Percentiles rank a stretch among this genome's conserved stretches.
These are phyloP conservation scores for Ambispora gerdemannii DNA, from an alignment of 192 early-diverging fungal genomes.

Conservation along the genomic window DNA sequence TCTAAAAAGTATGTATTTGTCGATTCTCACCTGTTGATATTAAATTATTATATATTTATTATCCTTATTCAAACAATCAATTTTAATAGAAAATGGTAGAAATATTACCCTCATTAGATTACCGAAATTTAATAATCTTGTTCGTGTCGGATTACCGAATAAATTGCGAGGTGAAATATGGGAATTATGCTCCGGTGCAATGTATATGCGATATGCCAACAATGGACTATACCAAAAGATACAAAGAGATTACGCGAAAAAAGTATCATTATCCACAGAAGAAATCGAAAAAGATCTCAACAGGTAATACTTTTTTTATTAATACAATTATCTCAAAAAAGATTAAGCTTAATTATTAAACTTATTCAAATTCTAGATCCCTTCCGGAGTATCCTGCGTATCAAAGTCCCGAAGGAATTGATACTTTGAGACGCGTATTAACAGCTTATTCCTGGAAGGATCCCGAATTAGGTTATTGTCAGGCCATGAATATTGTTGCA, in stretches of 20 bases:
- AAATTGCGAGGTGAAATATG: slow-evolving; percentile 88
- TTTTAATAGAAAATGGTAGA: slow-evolving; percentile 60
- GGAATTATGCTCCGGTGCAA: slow-evolving; percentile 87
- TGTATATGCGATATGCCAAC: slow-evolving; percentile 83
- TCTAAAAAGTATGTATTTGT: slow-evolving; percentile 55
- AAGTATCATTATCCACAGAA: slow-evolving; percentile 75
- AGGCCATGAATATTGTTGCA: slow-evolving; percentile 99
- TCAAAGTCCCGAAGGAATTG: slow-evolving; percentile 87
- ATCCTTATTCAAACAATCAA: background rate
- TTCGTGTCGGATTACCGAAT: slow-evolving; percentile 87
- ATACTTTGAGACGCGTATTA: slow-evolving; percentile 88
- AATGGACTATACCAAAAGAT: slow-evolving; percentile 76
- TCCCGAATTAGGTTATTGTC: slow-evolving; percentile 97
- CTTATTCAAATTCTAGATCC: slow-evolving; percentile 49
- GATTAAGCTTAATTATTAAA: background rate
- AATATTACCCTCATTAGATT: slow-evolving; percentile 81
- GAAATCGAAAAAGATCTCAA: slow-evolving; percentile 98
- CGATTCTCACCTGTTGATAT: too few species aligned
- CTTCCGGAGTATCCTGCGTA: slow-evolving; percentile 93
- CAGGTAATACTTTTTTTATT: slow-evolving; percentile 37
- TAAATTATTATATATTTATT: background rate
- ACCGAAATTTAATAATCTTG: slow-evolving; percentile 83
- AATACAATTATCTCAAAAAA: background rate
- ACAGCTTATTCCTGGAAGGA: slow-evolving; percentile 81
- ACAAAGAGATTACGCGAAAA: slow-evolving; percentile 65